Conservation (phyloP, 2,329 filamentous ascomycete genomes). For the Falciphora oryzae region DNA sequence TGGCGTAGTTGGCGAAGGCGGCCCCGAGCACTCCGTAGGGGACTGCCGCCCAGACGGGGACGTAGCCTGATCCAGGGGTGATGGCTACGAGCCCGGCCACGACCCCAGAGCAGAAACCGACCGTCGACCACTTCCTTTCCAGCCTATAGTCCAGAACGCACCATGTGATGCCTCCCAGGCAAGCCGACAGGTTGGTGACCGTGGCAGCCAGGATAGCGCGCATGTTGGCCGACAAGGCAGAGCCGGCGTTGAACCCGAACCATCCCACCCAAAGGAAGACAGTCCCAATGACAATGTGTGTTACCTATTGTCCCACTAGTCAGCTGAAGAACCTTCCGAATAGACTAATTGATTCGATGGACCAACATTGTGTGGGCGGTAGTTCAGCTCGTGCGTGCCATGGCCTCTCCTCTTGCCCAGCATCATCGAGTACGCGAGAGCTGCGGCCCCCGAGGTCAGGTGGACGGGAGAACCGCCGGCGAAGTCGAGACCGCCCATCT, state of each 20-base stretch:
- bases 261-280: constrained; percentile 86
- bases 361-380: constrained; percentile 63
- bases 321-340: too few species aligned
- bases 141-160: constrained; percentile 81
- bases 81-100: constrained; percentile 86
- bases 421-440: constrained; percentile 68
- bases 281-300: constrained; percentile 67
- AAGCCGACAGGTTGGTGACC: constrained; percentile 82
- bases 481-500: constrained; percentile 66
- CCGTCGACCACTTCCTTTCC: constrained; percentile 90
- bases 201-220: constrained; percentile 86
- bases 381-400: constrained; percentile 55
- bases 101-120: constrained; percentile 86
- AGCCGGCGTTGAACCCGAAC: constrained; percentile 94
- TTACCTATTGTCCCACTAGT: constrained; percentile 22
- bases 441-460: constrained; percentile 65
- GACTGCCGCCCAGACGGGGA: constrained; percentile 79
- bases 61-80: constrained; percentile 73
- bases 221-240: constrained; percentile 74
- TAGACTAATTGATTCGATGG: too few species aligned
- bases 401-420: constrained; percentile 64
- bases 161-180: constrained; percentile 77
- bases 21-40: constrained; percentile 74
- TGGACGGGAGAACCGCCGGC: constrained; percentile 72
- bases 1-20: constrained; percentile 78